A percentile compares a stretch with the other conserved stretches of the same genome.
These are phyloP conservation scores for Inosperma sp. DNA, from an alignment of 768 basidiomycete species.

Conservation along the genomic window DNA sequence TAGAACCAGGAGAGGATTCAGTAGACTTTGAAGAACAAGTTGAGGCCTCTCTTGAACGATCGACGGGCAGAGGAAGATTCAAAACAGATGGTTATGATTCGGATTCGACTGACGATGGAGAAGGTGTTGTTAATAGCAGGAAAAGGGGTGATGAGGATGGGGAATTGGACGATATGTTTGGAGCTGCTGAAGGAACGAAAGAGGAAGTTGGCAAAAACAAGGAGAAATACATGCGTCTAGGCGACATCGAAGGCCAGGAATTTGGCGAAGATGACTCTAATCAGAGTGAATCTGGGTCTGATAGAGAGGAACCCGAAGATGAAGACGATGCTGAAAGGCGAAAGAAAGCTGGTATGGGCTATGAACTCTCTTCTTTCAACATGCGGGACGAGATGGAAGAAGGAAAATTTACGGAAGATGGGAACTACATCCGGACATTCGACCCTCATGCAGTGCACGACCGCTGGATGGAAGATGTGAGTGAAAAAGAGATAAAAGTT, in stretches of 20 bases:
- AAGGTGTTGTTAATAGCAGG: slow-evolving; percentile 86
- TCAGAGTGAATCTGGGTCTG: slow-evolving; percentile 38
- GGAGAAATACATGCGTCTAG: slow-evolving; percentile 75
- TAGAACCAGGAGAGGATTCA: slow-evolving; percentile 73
- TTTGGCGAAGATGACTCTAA: slow-evolving; percentile 50
- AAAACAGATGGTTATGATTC: slow-evolving; percentile 88
- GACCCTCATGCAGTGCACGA: slow-evolving; percentile 93
- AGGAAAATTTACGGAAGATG: slow-evolving; percentile 94
- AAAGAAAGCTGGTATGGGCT: slow-evolving; percentile 89
- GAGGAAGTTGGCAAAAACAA: slow-evolving; percentile 42
- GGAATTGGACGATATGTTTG: slow-evolving; percentile 81
- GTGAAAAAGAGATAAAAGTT: slow-evolving; percentile 79
- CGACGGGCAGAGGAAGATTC: slow-evolving; percentile 67
- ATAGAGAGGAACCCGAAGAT: slow-evolving; percentile 57
- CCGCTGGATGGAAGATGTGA: slow-evolving; percentile 90
- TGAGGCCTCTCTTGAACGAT: slow-evolving; percentile 66
- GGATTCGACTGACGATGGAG: slow-evolving; percentile 91
- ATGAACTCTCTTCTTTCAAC: slow-evolving; percentile 91
- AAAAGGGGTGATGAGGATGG: slow-evolving; percentile 55
- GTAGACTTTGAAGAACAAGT: slow-evolving; percentile 74
- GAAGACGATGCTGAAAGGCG: slow-evolving; percentile 75
- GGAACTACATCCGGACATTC: slow-evolving; percentile 76
- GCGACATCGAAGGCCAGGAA: slow-evolving; percentile 97
- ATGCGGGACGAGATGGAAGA: slow-evolving; percentile 99
- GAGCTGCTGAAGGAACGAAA: slow-evolving; percentile 53